Evolutionary conservation across 768 basidiomycete genomes (phyloP).

Genomic region (Pisolithus albus): DNA sequence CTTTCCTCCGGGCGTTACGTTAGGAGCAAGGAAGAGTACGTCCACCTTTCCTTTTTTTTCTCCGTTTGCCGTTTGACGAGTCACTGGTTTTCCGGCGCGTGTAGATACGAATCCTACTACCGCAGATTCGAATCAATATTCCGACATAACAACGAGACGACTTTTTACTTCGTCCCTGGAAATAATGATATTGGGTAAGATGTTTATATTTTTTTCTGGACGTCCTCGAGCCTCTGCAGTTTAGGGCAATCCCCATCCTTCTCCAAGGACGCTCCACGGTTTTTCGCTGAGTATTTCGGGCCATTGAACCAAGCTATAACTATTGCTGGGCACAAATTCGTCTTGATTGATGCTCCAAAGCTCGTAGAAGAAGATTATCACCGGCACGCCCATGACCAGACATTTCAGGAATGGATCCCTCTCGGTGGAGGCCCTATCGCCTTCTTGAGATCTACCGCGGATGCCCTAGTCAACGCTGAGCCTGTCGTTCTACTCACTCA

Average conservation of each 20-base stretch:
- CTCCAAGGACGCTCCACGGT: constrained; percentile 47
- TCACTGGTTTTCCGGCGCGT: constrained; percentile 3
- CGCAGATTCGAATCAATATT: constrained; percentile 61
- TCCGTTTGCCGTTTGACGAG: not conserved
- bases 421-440: constrained; percentile 49
- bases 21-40: constrained; percentile 42
- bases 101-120: constrained; percentile 56
- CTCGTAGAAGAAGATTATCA: constrained; percentile 79
- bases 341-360: constrained; percentile 72
- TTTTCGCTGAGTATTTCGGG: constrained; percentile 61
- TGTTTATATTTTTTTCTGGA: constrained; percentile 12
- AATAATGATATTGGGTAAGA: constrained; percentile 70
- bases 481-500: constrained; percentile 74
- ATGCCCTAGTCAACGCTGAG: constrained; percentile 15
- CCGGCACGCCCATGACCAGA: constrained; percentile 41
- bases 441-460: constrained; percentile 45
- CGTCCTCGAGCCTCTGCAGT: constrained; percentile 27
- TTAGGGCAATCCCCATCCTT: constrained; percentile 48
- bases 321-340: constrained; percentile 63
- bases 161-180: constrained; percentile 62
- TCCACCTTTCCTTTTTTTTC: constrained; percentile 6
- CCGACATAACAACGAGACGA: constrained; percentile 30
- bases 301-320: constrained; percentile 55
- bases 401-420: constrained; percentile 53
- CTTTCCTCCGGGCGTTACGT: constrained; percentile 56